Base-by-base conservation (phyloP, 2,329 filamentous ascomycete genomes). In the Botrytis galanthina region DNA sequence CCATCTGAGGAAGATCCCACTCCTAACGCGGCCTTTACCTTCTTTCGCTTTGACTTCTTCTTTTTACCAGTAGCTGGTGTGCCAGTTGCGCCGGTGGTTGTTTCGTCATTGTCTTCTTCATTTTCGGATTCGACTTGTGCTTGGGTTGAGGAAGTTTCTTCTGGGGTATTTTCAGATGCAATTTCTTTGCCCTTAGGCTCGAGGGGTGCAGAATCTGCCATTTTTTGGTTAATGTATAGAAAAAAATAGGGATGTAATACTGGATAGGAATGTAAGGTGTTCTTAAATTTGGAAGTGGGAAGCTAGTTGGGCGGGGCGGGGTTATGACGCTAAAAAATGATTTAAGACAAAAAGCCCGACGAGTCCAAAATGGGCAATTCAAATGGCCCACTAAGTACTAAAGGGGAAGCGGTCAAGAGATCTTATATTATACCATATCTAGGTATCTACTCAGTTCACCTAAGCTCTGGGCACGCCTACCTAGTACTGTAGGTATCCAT, bases 31-130 rank as follows among this genome's bases (percentile, higher is more conserved):
- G 75, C 72, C 79, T 87, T 87, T 76, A 87, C 83, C 84, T 90
- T 90, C 83, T 88, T 87, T 81, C 87, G 88, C 84, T 91, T 90
- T 76, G 86, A 89, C 84, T 91, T 92, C 83, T 91, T 91, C 78
- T 89, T 88, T 79, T 85, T 86, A 62, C 79, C 77, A 22, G 80
- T 74, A 37, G 78, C 78, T 73, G 78, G 74, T 32, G 79, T 76
- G 62, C 80, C 79, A 75, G 46, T 77, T 77, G 69, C 60, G 42
- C 78, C 75, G 75, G 46, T 77, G 35, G 75, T 77, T 61, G 77
- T 74, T 59, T 73, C 77, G n/a, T 78, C 80, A 35, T 83, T 81
- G 72, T 82, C 82, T 61, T 82, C 83, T 74, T 86, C 86, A 74
- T 84, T 84, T 42, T 86, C 86, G 63, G 84, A 85, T 71, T 85